Evolutionary conservation across 768 basidiomycete genomes (phyloP), one percentile per base, ranked within the genome.

Genomic region (Leccinum sublutescens): DNA sequence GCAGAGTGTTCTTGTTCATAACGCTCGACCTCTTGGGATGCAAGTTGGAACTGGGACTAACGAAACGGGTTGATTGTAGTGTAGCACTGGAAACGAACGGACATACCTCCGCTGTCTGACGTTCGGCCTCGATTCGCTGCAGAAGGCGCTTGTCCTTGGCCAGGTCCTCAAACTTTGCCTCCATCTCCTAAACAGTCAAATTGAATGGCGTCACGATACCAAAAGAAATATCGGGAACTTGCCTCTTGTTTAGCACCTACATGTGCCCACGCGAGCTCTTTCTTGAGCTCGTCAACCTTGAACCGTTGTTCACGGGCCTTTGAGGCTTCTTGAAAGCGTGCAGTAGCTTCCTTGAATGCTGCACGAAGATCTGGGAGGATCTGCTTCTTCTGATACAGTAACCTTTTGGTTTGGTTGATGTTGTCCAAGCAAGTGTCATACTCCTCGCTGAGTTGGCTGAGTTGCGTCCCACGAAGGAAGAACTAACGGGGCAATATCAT

Each of bases 391-490:
- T 85, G 82, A 19, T 78, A 74, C 43, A 92, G 82, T 33, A 87
- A 75, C 62, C 83, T 86, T 58, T 79, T 76, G 10, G 91, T 90
- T 62, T 83, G 81, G 38, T 79, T 80, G 65, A 93, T 89, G 66
- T 93, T 90, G 54, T 85, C 78, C 17, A 85, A 73, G 62, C 93
- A 89, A 1, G 80, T 78, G 34, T 89, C 85, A 68, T 99, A 99
- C 70, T 95, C 92, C 19, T 92, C 87, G 4, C 83, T 85, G 49
- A 99, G 86, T 66, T 96, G 91, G 36, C 85, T 82, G 15, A 99
- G 84, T 64, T 94, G 92, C 0, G 97, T 98, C 15, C 97, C 97
- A 36, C 86, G 84, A 34, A 98, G 82, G 82, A 98, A 98, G 74
- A 98, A 94, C 94, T 96, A 63, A 0, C 45, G 14, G 14, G 51